Percentiles rank a stretch among this genome's conserved stretches.
Evolutionary conservation across 1,284 basidiomycete species (phyloP).

Genomic region (Fomitopsis schrenkii): DNA sequence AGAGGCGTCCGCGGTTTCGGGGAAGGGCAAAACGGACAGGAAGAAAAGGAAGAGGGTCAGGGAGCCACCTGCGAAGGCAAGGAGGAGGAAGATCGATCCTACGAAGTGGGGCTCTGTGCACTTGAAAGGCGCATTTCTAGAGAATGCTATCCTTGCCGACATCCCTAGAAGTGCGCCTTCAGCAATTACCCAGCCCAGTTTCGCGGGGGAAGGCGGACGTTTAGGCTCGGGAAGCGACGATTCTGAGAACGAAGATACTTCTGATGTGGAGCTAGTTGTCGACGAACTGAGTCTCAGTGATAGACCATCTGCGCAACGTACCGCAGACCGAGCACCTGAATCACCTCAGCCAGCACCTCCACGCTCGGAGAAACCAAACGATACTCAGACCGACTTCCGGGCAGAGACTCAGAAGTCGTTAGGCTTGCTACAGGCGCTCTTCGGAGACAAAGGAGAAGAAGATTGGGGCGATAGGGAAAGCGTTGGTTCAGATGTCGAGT

Average conservation of each 20-base stretch:
- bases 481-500: conserved; percentile 44
- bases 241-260: conserved; percentile 8
- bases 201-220: conserved; percentile 3
- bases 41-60: conserved; percentile 21
- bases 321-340: no score
- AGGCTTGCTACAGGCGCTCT: conserved; percentile 47
- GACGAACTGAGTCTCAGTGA: no score
- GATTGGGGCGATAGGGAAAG: conserved; percentile 57
- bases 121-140: conserved; percentile 62
- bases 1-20: conserved; percentile 11
- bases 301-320: no score
- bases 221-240: conserved; percentile 10
- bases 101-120: conserved; percentile 62
- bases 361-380: background rate
- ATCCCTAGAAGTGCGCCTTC: conserved; percentile 1
- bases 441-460: conserved; percentile 35
- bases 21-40: conserved; percentile 13
- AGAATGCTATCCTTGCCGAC: conserved; percentile 24
- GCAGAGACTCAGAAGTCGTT: conserved; percentile 46
- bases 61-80: conserved; percentile 40
- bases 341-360: background rate
- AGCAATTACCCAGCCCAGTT: background rate
- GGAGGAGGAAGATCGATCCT: conserved; percentile 60
- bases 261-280: background rate
- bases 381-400: conserved; percentile 29